Percentiles rank a stretch among this genome's conserved stretches.
Evolutionary conservation across 2,329 filamentous ascomycete genomes (phyloP).

Genomic region (Stenocarpella maydis): DNA sequence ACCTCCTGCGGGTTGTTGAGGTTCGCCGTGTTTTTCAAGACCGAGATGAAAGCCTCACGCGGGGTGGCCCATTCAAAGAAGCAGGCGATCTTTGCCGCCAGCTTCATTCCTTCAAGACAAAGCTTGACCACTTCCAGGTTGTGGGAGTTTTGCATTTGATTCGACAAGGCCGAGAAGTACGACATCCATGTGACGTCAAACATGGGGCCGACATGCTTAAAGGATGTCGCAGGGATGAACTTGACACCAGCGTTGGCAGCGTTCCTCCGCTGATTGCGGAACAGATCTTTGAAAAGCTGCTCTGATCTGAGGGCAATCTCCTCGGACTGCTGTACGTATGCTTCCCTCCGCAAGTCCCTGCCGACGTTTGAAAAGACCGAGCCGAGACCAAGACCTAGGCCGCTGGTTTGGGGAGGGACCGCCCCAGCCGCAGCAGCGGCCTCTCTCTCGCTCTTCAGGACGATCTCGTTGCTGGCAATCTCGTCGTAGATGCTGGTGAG

Average conservation of each 20-base stretch:
- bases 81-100: slow-evolving; percentile 92
- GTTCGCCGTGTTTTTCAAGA: slow-evolving; percentile 92
- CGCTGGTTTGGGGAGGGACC: slow-evolving; percentile 65
- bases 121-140: slow-evolving; percentile 91
- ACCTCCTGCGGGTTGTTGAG: slow-evolving; percentile 96
- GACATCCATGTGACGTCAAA: slow-evolving; percentile 99
- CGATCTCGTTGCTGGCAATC: slow-evolving; percentile 90
- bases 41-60: slow-evolving; percentile 92
- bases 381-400: slow-evolving; percentile 83
- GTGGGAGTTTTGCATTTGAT: slow-evolving; percentile 90
- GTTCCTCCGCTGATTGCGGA: slow-evolving; percentile 87
- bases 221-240: slow-evolving; percentile 93
- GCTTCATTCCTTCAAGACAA: slow-evolving; percentile 93
- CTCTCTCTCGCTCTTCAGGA: slow-evolving; percentile 90
- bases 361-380: slow-evolving; percentile 92
- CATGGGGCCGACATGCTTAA: slow-evolving; percentile 96
- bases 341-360: slow-evolving; percentile 89
- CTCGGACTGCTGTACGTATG: slow-evolving; percentile 93
- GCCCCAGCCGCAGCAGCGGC: slow-evolving; percentile 82
- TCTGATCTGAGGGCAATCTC: slow-evolving; percentile 80
- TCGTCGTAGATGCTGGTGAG: slow-evolving; percentile 90
- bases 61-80: slow-evolving; percentile 94
- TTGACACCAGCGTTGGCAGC: slow-evolving; percentile 72
- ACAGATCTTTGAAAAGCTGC: slow-evolving; percentile 92
- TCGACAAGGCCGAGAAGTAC: slow-evolving; percentile 92